Percentiles rank a stretch among this genome's conserved stretches.
Evolutionary conservation across 306 rosid genomes (phyloP).

Genomic region (Castanea mollissima): DNA sequence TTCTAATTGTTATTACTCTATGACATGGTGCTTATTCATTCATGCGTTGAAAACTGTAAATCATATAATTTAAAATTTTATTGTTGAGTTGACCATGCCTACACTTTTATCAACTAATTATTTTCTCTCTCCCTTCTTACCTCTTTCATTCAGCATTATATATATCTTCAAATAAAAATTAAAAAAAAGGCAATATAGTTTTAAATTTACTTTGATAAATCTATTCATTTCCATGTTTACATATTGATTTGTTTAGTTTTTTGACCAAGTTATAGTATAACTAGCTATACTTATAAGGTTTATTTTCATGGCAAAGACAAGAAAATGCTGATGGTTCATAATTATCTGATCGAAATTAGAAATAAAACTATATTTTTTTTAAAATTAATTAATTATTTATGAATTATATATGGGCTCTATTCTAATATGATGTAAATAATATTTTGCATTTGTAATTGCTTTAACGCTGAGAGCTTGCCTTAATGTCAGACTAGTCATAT

Average conservation of each 20-base stretch:
- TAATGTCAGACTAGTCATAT: background rate
- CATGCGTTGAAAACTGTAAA: background rate
- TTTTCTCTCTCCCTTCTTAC: background rate
- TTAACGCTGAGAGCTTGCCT: background rate
- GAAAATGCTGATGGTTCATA: background rate
- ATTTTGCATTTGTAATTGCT: background rate
- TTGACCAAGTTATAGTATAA: background rate
- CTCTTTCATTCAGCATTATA: background rate
- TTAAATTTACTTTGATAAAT: background rate
- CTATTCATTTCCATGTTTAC: background rate
- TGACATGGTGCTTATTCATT: background rate
- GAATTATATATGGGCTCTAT: background rate
- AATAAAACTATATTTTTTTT: background rate
- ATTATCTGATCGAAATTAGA: slow-evolving; percentile 11
- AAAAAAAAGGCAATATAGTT: background rate
- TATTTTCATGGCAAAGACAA: slow-evolving; percentile 3
- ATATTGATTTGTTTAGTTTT: background rate
- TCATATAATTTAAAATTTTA: background rate
- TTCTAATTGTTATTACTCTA: background rate
- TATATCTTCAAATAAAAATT: background rate
- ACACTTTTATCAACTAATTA: background rate
- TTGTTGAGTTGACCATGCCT: background rate
- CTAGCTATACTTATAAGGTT: background rate
- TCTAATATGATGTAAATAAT: background rate
- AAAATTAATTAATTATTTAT: background rate